Conservation (phyloP, 2,329 filamentous ascomycete species). For the Colletotrichum viniferum region DNA sequence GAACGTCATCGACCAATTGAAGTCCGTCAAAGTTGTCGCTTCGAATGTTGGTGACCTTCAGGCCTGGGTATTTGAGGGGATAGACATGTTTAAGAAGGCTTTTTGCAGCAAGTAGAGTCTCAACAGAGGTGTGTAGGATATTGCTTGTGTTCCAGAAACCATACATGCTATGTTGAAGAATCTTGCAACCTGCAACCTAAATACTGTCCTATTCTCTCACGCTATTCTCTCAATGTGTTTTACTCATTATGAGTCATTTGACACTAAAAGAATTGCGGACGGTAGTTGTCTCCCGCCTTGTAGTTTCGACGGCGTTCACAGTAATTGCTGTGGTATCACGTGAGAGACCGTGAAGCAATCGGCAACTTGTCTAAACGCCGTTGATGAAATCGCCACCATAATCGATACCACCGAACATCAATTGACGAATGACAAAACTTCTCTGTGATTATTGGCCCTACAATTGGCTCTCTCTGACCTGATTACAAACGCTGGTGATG, state of each 20-base stretch:
- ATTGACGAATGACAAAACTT: rapidly evolving
- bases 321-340: rapidly evolving
- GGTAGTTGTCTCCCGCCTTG: rapidly evolving
- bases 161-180: neutral
- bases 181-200: neutral
- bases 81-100: rapidly evolving
- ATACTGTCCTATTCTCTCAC: no score
- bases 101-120: neutral
- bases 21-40: neutral
- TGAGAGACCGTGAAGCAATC: neutral
- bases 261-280: neutral
- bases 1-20: neutral
- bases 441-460: rapidly evolving
- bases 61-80: neutral
- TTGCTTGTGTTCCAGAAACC: neutral
- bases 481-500: neutral
- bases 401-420: neutral
- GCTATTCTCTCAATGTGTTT: neutral
- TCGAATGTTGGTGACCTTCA: neutral
- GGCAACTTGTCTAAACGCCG: neutral
- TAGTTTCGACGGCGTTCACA: neutral
- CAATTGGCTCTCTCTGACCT: rapidly evolving
- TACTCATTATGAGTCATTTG: neutral
- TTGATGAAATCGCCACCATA: neutral
- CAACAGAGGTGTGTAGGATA: neutral